phyloP scores from a whole-genome alignment of 2,329 filamentous ascomycete genomes.

The Aureobasidium sp. region DNA sequence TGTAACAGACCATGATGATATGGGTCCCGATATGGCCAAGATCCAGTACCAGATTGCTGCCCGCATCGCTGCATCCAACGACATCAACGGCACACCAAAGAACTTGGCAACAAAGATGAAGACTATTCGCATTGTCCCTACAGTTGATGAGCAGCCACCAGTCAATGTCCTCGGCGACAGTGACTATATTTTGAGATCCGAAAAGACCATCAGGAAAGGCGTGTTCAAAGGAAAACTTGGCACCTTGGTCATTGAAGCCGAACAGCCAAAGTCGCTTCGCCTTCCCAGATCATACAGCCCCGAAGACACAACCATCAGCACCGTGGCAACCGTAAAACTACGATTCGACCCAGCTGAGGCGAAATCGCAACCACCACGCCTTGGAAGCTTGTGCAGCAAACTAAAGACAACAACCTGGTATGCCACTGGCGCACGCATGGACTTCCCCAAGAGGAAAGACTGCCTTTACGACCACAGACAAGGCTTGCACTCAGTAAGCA shows the following conservation, averaged over 20 bases:
- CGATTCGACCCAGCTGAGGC: conserved; percentile 54
- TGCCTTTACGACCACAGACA: conserved; percentile 42
- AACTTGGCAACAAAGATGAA: conserved; percentile 44
- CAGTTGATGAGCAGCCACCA: conserved; percentile 53
- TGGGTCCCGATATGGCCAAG: conserved; percentile 56
- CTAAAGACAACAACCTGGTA: conserved; percentile 54
- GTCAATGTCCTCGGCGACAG: conserved; percentile 41
- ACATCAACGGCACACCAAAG: conserved; percentile 33
- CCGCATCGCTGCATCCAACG: conserved; percentile 33
- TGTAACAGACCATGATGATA: conserved; percentile 46
- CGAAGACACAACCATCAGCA: conserved; percentile 40
- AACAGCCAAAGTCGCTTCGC: conserved; percentile 51
- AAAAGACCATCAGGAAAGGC: conserved; percentile 55
- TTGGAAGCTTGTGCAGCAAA: conserved; percentile 47
- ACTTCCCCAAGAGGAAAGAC: conserved; percentile 41
- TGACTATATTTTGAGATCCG: conserved; percentile 49
- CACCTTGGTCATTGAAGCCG: conserved; percentile 49
- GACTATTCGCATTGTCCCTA: conserved; percentile 55
- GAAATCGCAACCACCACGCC: conserved; percentile 44
- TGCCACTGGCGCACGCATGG: conserved; percentile 43
- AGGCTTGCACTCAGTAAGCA: conserved; percentile 46
- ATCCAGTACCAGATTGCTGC: conserved; percentile 49
- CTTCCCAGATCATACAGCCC: conserved; percentile 38
- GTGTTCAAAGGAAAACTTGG: conserved; percentile 54
- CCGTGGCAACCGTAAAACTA: conserved; percentile 49